A percentile compares a stretch with the other conserved stretches of the same genome.
These are phyloP conservation scores for Aspergillus pseudoviridinutans DNA, from an alignment of 2,329 filamentous ascomycete species.

Conservation along the genomic window DNA sequence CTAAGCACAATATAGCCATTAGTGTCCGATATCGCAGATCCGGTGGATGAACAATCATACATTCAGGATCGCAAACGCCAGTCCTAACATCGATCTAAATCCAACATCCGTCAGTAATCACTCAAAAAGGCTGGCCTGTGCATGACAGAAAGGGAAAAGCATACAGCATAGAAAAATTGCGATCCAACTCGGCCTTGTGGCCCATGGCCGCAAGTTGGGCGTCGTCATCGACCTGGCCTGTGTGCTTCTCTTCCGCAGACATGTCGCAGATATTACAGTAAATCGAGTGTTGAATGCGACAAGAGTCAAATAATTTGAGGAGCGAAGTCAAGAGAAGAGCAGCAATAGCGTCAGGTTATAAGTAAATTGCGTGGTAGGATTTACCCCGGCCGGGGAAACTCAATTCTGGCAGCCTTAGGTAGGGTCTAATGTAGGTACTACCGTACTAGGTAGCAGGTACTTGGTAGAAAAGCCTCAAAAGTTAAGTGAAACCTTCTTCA, in stretches of 20 bases:
- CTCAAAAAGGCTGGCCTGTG: too few species aligned
- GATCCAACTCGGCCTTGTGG: constrained; percentile 55
- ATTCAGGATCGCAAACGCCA: constrained; percentile 61
- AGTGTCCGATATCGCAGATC: background rate
- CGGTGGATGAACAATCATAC: constrained; percentile 19
- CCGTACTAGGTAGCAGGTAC: too few species aligned
- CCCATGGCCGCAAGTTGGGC: constrained; percentile 53
- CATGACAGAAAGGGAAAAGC: constrained; percentile 3
- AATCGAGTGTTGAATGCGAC: background rate
- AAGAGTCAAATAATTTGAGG: background rate
- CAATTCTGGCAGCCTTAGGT: background rate
- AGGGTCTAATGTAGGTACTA: too few species aligned
- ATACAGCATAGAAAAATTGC: constrained; percentile 54
- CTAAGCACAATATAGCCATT: constrained; percentile 11
- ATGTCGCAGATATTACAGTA: constrained; percentile 2
- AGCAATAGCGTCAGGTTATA: background rate
- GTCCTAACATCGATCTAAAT: constrained; percentile 53
- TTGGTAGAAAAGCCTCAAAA: background rate
- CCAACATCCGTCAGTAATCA: background rate
- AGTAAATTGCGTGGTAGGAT: background rate
- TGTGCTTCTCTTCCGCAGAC: constrained; percentile 14
- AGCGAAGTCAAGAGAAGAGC: background rate
- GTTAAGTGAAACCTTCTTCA: background rate
- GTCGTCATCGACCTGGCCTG: constrained; percentile 38
- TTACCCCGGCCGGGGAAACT: background rate